Evolutionary conservation across 495 filamentous ascomycete species (phyloP), one percentile per base, ranked within the genome.

Genomic region (Peziza echinospora): DNA sequence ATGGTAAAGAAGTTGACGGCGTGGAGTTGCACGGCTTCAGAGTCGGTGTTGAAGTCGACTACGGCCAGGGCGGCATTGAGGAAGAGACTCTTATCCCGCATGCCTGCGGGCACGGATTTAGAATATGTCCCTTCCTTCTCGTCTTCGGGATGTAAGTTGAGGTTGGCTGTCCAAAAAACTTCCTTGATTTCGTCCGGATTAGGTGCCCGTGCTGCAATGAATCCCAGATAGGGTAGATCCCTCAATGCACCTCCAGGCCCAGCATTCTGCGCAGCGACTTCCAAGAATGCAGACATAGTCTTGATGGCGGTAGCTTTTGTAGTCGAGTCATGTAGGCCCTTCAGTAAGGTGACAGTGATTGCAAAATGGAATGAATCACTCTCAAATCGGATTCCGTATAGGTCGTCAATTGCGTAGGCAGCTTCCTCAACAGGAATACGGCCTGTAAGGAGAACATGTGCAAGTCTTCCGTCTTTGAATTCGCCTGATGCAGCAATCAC

Each of bases 281-380:
- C 72, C 0, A 79, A 53, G 49, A 78, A 76, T 0, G 71, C 71
- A 5, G 70, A 67, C 9, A 78, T 53, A 5, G 75, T 71, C 16
- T 70, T 63, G 22, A 73, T 58, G 11, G 72, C 69, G 5, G 67
- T 67, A 5, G 63, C 51, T 45, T 70, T 74, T 9, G 74, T 78
- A 23, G 67, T 56, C 5, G 69, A 64, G 46, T 76, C 72, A 9
- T 72, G 73, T 21, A 79, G 64, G 2, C 74, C 75, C 46, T 73
- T 67, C 2, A 73, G 67, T 11, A 79, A 59, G 42, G 69, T 71
- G 22, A 73, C 74, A 47, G 67, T 72, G 5, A 75, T 64, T 0
- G 75, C 75, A 52, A 70, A 71, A 50, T 78, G 75, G 54, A 79
- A 78, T 51, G 67, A 75, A 22, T 77, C 71, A n/a, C 53, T 49